These are phyloP conservation scores for Metschnikowia peoriensis DNA, from an alignment of 805 yeast species.

Conservation along the genomic window DNA sequence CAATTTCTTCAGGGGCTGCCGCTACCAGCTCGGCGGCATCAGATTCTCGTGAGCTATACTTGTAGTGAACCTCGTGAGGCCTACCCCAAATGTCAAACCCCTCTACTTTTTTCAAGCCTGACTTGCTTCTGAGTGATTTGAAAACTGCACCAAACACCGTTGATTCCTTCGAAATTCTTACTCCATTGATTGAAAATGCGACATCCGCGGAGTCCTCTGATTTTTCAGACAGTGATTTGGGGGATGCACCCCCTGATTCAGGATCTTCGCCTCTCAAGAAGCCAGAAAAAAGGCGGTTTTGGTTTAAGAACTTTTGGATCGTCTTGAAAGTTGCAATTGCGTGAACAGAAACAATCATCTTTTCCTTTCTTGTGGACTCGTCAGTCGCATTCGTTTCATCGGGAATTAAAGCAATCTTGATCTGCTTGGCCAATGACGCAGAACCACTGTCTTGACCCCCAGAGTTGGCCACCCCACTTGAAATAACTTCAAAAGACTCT, in stretches of 20 bases:
- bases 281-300: slow-evolving; percentile 4
- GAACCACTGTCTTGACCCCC: slow-evolving; percentile 37
- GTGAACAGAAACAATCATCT: slow-evolving; percentile 49
- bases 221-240: neutral
- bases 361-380: slow-evolving; percentile 24
- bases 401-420: slow-evolving; percentile 51
- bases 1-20: slow-evolving; percentile 15
- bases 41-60: neutral
- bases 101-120: slow-evolving; percentile 40
- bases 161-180: slow-evolving; percentile 57
- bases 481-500: slow-evolving; percentile 67
- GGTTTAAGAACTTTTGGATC: slow-evolving; percentile 43
- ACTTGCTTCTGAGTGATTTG: slow-evolving; percentile 41
- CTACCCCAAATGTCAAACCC: slow-evolving; percentile 56
- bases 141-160: slow-evolving; percentile 77
- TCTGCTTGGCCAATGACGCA: slow-evolving; percentile 66
- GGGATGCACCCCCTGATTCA: neutral
- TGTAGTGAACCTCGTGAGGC: slow-evolving; percentile 50
- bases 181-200: slow-evolving; percentile 59
- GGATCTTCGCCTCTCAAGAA: neutral
- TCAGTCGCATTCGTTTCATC: slow-evolving; percentile 15
- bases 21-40: neutral
- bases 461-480: slow-evolving; percentile 36
- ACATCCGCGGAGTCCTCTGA: slow-evolving; percentile 19
- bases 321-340: slow-evolving; percentile 61